Conservation (phyloP, 1,284 basidiomycete species). For the Heterobasidion irregulare region DNA sequence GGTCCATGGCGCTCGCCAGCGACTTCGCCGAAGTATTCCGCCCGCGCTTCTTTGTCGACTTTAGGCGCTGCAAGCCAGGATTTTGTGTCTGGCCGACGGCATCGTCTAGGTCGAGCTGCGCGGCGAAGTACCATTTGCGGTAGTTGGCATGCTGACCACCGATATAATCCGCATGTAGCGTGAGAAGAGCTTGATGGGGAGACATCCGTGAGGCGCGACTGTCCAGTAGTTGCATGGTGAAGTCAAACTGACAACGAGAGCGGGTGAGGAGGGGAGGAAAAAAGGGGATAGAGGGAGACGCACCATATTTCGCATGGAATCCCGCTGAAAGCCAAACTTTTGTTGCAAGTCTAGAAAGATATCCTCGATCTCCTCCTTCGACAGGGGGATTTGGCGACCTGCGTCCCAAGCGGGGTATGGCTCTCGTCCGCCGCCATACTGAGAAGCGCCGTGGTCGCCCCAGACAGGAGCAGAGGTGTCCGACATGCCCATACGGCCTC, state of each 20-base stretch:
- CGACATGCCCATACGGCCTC: slow-evolving; percentile 47
- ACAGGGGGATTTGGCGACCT: slow-evolving; percentile 89
- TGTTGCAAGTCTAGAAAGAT: slow-evolving; percentile 96
- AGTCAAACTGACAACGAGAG: slow-evolving; percentile 67
- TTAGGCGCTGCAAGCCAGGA: slow-evolving; percentile 80
- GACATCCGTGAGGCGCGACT: slow-evolving; percentile 97
- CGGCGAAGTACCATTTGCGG: slow-evolving; percentile 99
- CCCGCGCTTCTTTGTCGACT: slow-evolving; percentile 50
- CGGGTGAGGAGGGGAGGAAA: background rate
- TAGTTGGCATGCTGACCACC: slow-evolving; percentile 96
- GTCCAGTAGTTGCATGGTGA: slow-evolving; percentile 97
- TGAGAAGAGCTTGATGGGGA: slow-evolving; percentile 90
- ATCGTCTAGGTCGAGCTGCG: slow-evolving; percentile 97
- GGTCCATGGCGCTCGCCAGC: slow-evolving; percentile 77
- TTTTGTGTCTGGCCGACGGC: slow-evolving; percentile 92
- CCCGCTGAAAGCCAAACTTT: slow-evolving; percentile 98
- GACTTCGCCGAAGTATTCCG: slow-evolving; percentile 66
- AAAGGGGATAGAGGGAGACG: slow-evolving; percentile 12
- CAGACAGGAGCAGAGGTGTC: slow-evolving; percentile 59
- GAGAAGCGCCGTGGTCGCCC: slow-evolving; percentile 33
- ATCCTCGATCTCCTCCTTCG: slow-evolving; percentile 99
- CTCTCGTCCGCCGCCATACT: slow-evolving; percentile 43
- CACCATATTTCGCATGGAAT: slow-evolving; percentile 88
- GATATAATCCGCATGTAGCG: slow-evolving; percentile 97
- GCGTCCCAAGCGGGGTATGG: slow-evolving; percentile 91